Evolutionary conservation across 306 rosid genomes (phyloP).

Genomic region (Cyclanthera cordifolia): DNA sequence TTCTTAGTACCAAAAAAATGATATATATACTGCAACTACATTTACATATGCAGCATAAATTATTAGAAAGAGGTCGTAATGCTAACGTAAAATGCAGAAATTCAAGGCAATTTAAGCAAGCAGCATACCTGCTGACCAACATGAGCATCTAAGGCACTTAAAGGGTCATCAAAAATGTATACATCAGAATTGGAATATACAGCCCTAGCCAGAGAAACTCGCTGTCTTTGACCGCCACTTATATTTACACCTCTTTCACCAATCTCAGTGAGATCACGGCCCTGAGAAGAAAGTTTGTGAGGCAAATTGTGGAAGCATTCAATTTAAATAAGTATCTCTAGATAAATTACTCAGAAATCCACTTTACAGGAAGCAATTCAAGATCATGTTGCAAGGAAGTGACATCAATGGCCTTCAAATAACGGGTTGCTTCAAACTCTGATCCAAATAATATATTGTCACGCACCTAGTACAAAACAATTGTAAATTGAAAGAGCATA

Average conservation of each 20-base stretch:
- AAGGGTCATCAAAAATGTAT: slow-evolving; percentile 81
- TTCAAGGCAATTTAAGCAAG: slow-evolving; percentile 12
- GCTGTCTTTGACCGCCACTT: slow-evolving; percentile 93
- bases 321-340: slow-evolving; percentile 10
- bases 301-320: not conserved
- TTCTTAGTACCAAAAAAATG: not conserved
- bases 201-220: slow-evolving; percentile 88
- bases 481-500: slow-evolving; percentile 12
- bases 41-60: not conserved
- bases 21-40: not conserved
- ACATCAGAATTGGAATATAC: slow-evolving; percentile 73
- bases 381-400: slow-evolving; percentile 67
- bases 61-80: not conserved
- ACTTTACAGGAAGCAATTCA: slow-evolving; percentile 68
- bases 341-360: slow-evolving; percentile 16
- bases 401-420: slow-evolving; percentile 54
- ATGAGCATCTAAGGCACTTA: slow-evolving; percentile 90
- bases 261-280: slow-evolving; percentile 73
- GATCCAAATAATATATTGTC: slow-evolving; percentile 82
- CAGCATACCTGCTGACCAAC: slow-evolving; percentile 62
- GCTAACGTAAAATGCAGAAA: not conserved
- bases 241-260: slow-evolving; percentile 93
- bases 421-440: slow-evolving; percentile 41
- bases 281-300: slow-evolving; percentile 27
- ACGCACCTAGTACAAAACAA: slow-evolving; percentile 45